Base-by-base conservation (phyloP, 768 basidiomycete species). In the Lentinula edodes region DNA sequence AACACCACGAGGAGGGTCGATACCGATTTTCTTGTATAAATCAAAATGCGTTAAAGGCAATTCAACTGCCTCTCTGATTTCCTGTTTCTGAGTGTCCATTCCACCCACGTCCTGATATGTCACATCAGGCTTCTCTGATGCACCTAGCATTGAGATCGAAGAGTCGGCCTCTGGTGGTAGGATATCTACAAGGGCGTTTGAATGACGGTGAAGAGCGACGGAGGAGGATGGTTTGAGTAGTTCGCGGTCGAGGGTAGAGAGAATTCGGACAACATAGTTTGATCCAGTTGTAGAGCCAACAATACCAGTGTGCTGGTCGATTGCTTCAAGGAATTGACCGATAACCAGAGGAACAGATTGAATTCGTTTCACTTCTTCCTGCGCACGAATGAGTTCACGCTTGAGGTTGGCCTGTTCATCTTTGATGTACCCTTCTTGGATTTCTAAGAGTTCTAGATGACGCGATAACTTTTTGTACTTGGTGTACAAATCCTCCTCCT, bases 361-460 rank as follows among this genome's bases (percentile, higher is more conserved):
- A 72, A 99, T 99, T 62, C 97, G 91, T 76, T 98, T 97, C 71
- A 99, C 97, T 77, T 99, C 97, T 73, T 99, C 97, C 71, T 99
- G 97, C 0, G 97, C 97, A 61, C 97, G 93, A 66, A 98, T 91
- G 63, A 99, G 89, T 75, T 99, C 97, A 54, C 96, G 88, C 74
- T 98, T 96, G 60, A 99, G 86, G 70, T 98, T 98, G 15, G 92
- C 92, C 69, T 97, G 95, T 74, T 99, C 97, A 68, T 99, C 96
- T 72, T 98, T 96, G 75, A 99, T 97, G 73, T 98, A 99, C 76
- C 90, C 91, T 75, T 98, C 91, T 69, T 90, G 89, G 32, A 94
- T 93, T 57, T 93, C 90, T 41, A 98, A 86, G 79, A 99, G 93
- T 71, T 99, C 95, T 38, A 95, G 82, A 70, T 99, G 96, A 52